Evolutionary conservation across 2,329 filamentous ascomycete species (phyloP).

Genomic region (Shiraia bambusicola): DNA sequence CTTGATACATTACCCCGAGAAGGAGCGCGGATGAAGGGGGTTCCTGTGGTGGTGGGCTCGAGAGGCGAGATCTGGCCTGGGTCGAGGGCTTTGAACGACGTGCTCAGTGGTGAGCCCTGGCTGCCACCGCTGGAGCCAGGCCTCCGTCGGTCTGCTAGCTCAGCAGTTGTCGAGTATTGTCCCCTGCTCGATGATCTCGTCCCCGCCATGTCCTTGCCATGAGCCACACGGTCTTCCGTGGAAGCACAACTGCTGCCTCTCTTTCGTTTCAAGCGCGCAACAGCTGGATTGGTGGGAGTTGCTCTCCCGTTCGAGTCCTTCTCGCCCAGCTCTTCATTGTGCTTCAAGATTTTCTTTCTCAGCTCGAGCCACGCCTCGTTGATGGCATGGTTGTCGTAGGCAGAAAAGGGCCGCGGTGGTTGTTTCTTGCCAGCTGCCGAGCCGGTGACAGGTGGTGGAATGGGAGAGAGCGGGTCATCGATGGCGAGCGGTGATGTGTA

Average conservation of each 20-base stretch:
- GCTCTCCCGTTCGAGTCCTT: conserved; percentile 26
- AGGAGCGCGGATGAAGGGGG: conserved; percentile 54
- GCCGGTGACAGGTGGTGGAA: conserved; percentile 54
- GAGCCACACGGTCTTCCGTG: conserved; percentile 20
- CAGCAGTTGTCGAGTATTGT: conserved; percentile 33
- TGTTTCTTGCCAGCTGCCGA: conserved; percentile 53
- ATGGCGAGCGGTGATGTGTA: conserved; percentile 81
- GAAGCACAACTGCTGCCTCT: conserved; percentile 33
- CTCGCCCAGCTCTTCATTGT: conserved; percentile 42
- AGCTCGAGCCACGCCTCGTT: conserved; percentile 76
- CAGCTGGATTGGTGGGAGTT: conserved; percentile 36
- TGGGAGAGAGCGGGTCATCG: conserved; percentile 81
- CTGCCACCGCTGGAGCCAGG: conserved; percentile 29
- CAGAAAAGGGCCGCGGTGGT: conserved; percentile 74
- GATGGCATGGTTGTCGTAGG: conserved; percentile 74
- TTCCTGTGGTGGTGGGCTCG: conserved; percentile 48
- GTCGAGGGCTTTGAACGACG: conserved; percentile 36
- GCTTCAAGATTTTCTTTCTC: conserved; percentile 51
- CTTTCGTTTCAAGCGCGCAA: conserved; percentile 38
- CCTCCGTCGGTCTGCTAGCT: conserved; percentile 24
- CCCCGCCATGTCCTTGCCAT: conserved; percentile 34
- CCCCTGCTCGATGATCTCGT: conserved; percentile 22
- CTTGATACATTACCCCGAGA: conserved; percentile 43
- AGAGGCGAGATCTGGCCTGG: conserved; percentile 32
- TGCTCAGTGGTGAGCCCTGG: conserved; percentile 21